Conservation (phyloP, 1,139 yeast species). For the Pichia sp. region DNA sequence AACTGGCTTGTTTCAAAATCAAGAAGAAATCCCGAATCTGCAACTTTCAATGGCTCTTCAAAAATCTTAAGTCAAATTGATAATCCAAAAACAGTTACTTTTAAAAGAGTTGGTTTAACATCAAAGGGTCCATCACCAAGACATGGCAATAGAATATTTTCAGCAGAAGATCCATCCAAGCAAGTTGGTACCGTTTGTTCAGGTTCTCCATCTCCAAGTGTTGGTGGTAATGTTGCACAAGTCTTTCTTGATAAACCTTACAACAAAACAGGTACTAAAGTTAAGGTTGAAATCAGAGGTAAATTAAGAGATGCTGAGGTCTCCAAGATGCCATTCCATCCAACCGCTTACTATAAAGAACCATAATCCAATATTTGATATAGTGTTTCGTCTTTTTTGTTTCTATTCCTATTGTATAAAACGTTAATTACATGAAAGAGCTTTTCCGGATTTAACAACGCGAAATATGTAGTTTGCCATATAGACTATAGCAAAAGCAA, state of each 20-base stretch:
- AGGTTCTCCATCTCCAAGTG: conserved; percentile 85
- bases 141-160: conserved; percentile 63
- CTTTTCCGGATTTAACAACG: background rate
- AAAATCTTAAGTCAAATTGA: conserved; percentile 65
- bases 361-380: background rate
- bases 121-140: conserved; percentile 92
- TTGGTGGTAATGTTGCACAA: conserved; percentile 87
- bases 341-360: conserved; percentile 57
- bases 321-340: conserved; percentile 78
- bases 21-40: conserved; percentile 47
- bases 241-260: conserved; percentile 74
- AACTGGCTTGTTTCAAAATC: conserved; percentile 85
- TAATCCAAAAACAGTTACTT: conserved; percentile 49
- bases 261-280: conserved; percentile 69
- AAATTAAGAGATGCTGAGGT: conserved; percentile 70
- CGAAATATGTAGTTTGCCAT: background rate
- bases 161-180: conserved; percentile 39
- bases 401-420: background rate
- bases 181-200: conserved; percentile 77
- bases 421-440: background rate
- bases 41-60: conserved; percentile 67
- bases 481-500: background rate
- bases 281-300: conserved; percentile 76
- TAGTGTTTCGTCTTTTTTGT: background rate
- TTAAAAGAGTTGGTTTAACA: conserved; percentile 69